Evolutionary conservation across 768 basidiomycete species (phyloP).

Genomic region (Lactarius tabidus): DNA sequence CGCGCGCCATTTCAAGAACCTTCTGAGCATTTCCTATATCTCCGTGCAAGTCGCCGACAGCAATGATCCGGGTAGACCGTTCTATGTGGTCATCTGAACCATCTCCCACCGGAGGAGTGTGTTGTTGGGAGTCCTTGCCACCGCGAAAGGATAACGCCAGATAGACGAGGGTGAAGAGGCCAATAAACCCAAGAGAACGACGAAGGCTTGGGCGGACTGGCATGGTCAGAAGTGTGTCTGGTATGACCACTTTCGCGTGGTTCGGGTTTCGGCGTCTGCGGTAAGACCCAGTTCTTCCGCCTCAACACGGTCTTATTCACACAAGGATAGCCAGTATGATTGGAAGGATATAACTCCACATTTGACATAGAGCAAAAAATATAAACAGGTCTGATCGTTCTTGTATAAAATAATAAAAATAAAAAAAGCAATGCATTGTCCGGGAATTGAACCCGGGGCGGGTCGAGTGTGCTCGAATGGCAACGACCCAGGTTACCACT

Average conservation of each 20-base stretch:
- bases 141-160: neutral
- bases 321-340: too few relatives aligned
- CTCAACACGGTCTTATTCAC: too few relatives aligned
- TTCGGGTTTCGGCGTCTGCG: too few relatives aligned
- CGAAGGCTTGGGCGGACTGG: conserved; percentile 10
- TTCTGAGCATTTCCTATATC: conserved; percentile 74
- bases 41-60: conserved; percentile 91
- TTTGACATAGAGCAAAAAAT: too few relatives aligned
- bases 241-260: neutral
- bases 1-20: conserved; percentile 75
- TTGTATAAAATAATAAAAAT: neutral
- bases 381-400: too few relatives aligned
- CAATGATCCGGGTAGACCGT: conserved; percentile 56
- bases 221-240: conserved; percentile 1
- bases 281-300: too few relatives aligned
- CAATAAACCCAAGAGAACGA: conserved; percentile 26
- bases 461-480: conserved; percentile 19
- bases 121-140: neutral
- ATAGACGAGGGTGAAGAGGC: neutral
- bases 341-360: too few relatives aligned
- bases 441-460: conserved; percentile 27
- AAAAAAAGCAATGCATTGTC: conserved; percentile 12
- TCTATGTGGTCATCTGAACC: neutral
- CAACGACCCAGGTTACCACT: conserved; percentile 29
- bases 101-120: neutral